Evolutionary conservation across 345 rosid genomes (phyloP).

Genomic region (Hypericum androsaemum): DNA sequence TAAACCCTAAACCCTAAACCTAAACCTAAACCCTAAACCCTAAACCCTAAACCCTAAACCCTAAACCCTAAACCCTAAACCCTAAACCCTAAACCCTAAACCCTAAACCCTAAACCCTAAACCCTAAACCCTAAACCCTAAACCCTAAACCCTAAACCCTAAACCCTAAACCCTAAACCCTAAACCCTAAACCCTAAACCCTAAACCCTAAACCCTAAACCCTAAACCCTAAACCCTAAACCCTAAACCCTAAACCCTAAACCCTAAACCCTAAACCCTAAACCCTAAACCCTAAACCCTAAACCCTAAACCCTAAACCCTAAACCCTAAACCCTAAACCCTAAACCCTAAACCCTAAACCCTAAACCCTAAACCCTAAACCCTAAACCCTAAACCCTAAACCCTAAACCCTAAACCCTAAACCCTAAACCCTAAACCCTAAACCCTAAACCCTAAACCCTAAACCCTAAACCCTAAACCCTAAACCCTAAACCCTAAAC

Average conservation of each 20-base stretch:
- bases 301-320: slow-evolving; percentile 7
- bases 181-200: slow-evolving; percentile 1
- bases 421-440: slow-evolving; percentile 12
- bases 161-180: neutral
- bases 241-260: slow-evolving; percentile 1
- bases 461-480: slow-evolving; percentile 14
- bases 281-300: slow-evolving; percentile 1
- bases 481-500: slow-evolving; percentile 19
- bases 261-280: slow-evolving; percentile 1
- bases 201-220: slow-evolving; percentile 1
- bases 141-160: neutral
- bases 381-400: slow-evolving; percentile 18
- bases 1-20: too few relatives aligned
- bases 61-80: slow-evolving; percentile 1
- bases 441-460: slow-evolving; percentile 16
- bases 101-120: neutral
- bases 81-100: slow-evolving; percentile 1
- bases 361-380: slow-evolving; percentile 18
- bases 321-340: slow-evolving; percentile 17
- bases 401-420: slow-evolving; percentile 24
- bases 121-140: neutral
- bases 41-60: slow-evolving; percentile 1
- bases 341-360: slow-evolving; percentile 15
- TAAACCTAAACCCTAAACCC: slow-evolving; percentile 1
- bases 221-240: slow-evolving; percentile 1